These are phyloP conservation scores for Sordariomycetes sp. DNA, from an alignment of 2,329 filamentous ascomycete species.

Conservation along the genomic window DNA sequence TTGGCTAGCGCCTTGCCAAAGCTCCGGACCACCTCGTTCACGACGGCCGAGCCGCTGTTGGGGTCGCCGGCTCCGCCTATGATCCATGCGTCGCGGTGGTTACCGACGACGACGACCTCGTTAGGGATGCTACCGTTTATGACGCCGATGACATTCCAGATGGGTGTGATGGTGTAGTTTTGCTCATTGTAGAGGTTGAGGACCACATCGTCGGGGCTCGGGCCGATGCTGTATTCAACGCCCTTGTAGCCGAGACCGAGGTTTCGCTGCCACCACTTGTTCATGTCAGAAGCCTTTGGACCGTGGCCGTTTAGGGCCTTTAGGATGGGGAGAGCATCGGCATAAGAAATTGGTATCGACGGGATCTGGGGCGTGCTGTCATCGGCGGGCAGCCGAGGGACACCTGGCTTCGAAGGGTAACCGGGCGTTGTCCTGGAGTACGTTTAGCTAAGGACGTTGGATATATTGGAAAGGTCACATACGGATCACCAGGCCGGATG, in stretches of 20 bases:
- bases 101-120: conserved; percentile 83
- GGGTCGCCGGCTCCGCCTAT: conserved; percentile 74
- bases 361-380: conserved; percentile 70
- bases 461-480: conserved; percentile 7
- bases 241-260: conserved; percentile 67
- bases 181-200: conserved; percentile 69
- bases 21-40: conserved; percentile 67
- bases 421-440: conserved; percentile 61
- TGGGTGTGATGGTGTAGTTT: conserved; percentile 65
- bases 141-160: conserved; percentile 87
- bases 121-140: conserved; percentile 79
- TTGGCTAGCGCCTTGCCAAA: conserved; percentile 58
- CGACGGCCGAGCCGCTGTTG: conserved; percentile 65
- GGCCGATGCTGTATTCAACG: conserved; percentile 75
- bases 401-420: conserved; percentile 86
- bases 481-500: conserved; percentile 56
- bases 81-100: conserved; percentile 85
- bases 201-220: conserved; percentile 57
- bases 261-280: conserved; percentile 54
- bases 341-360: conserved; percentile 81
- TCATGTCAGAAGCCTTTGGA: conserved; percentile 61
- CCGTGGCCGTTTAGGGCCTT: conserved; percentile 83
- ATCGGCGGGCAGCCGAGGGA: conserved; percentile 57
- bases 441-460: neutral
- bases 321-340: conserved; percentile 76